phyloP scores from a whole-genome alignment of 331 rosid species.

The Cydonia oblonga region DNA sequence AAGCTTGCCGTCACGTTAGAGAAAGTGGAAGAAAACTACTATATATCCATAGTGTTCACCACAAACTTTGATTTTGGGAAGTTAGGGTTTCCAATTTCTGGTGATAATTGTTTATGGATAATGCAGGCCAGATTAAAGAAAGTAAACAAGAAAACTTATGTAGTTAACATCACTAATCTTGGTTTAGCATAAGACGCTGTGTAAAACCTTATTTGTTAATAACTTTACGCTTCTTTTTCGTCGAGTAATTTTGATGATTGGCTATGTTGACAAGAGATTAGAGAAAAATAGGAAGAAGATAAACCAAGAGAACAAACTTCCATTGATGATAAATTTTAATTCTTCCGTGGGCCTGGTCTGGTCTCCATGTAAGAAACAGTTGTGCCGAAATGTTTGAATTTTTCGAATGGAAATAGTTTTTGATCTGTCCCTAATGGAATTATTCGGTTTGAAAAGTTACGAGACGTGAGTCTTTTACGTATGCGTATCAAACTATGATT shows the following conservation, averaged over 20 bases:
- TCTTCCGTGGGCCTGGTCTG: neutral
- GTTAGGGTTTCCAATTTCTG: neutral
- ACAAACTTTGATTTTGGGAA: neutral
- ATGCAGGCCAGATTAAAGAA: neutral
- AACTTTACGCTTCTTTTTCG: neutral
- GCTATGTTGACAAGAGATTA: too few relatives aligned
- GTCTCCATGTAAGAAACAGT: neutral
- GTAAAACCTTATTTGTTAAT: neutral
- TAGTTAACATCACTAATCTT: neutral
- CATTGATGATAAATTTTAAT: too few relatives aligned
- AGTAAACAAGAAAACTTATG: neutral
- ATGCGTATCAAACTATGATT: neutral
- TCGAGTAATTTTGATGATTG: too few relatives aligned
- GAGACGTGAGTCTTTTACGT: neutral
- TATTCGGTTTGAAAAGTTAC: neutral
- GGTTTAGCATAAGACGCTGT: neutral
- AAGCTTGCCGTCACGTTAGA: neutral
- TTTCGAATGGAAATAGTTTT: neutral
- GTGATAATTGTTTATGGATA: neutral
- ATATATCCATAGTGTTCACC: neutral
- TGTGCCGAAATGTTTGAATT: neutral
- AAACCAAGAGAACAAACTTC: too few relatives aligned
- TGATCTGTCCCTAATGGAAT: neutral
- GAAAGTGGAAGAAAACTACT: neutral
- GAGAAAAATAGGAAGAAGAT: too few relatives aligned